phyloP scores from a whole-genome alignment of 306 rosid genomes.

The Fragaria ananassa region DNA sequence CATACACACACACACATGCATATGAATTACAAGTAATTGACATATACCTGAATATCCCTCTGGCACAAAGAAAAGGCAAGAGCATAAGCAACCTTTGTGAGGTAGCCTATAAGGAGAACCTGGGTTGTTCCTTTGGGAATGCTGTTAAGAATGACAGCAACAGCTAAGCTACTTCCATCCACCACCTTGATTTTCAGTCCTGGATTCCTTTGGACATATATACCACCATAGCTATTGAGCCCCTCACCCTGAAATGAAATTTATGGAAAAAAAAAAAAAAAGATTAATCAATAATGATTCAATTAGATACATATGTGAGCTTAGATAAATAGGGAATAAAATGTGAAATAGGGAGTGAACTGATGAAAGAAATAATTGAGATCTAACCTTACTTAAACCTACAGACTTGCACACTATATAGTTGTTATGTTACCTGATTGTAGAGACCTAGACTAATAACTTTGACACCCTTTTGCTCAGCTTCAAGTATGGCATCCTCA shows the following conservation, averaged over 20 bases:
- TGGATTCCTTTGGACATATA: conserved; percentile 46
- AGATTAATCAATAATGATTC: not conserved
- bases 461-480: conserved; percentile 35
- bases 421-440: conserved; percentile 32
- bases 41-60: conserved; percentile 46
- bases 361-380: not conserved
- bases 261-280: not conserved
- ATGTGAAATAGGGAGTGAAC: not conserved
- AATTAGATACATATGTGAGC: not conserved
- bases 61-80: conserved; percentile 48
- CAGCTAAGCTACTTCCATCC: conserved; percentile 70
- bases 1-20: not conserved
- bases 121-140: conserved; percentile 62
- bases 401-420: not conserved
- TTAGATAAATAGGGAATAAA: not conserved
- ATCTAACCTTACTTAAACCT: not conserved
- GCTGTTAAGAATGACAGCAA: conserved; percentile 47
- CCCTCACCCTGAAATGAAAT: conserved; percentile 44
- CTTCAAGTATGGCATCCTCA: conserved; percentile 36
- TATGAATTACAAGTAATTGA: not conserved
- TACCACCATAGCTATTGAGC: conserved; percentile 55
- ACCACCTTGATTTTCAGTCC: conserved; percentile 58
- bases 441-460: conserved; percentile 40
- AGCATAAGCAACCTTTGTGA: conserved; percentile 66
- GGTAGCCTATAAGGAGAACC: conserved; percentile 57